Evolutionary conservation across 2,329 filamentous ascomycete species (phyloP), one percentile per base, ranked within the genome.

Genomic region (Boeremia lycopersici): DNA sequence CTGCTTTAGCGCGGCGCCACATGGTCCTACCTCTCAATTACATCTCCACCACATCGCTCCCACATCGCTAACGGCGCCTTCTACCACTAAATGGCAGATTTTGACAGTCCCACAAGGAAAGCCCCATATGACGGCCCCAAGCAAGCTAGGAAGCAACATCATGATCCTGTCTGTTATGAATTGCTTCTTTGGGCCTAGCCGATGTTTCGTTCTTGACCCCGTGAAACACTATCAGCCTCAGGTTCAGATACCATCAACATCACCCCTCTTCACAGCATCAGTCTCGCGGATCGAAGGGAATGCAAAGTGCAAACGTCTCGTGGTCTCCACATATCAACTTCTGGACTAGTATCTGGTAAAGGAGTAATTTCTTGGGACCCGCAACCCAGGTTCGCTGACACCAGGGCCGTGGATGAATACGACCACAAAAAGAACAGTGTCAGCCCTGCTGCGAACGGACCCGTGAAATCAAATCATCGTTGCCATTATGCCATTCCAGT

Each of bases 161-260:
- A n/a, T 23, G 19, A 23, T 5, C 19, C 19, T 23, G 19, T 23
- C 19, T 5, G 31, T 45, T 40, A 28, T 19, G 36, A 50, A n/a
- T 34, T 50, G 52, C 52, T 46, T 19, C 15, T 46, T 50, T 33
- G 38, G 26, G 46, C 19, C 30, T 50, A 31, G 52, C 39, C 12
- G 26, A 46, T 42, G 52, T 55, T 55, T 55, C 46, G 35, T 42
- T 50, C 30, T n/a, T 34, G 23, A 42, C 40, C 13, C 35, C 46
- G 26, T 55, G 46, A 55, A 55, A 55, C 52, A 42, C 46, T 42
- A 28, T 11, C 41, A 42, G 52, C 52, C 41, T 55, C 52, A 55
- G 46, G 36, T 50, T 29, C 28, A 26, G 35, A 31, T 35, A 35
- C 26, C 34, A 17, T 35, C 26, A 46, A 28, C 29, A 46, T 35